Evolutionary conservation across 306 rosid genomes (phyloP).

Genomic region (Gastrolobium bilobum): DNA sequence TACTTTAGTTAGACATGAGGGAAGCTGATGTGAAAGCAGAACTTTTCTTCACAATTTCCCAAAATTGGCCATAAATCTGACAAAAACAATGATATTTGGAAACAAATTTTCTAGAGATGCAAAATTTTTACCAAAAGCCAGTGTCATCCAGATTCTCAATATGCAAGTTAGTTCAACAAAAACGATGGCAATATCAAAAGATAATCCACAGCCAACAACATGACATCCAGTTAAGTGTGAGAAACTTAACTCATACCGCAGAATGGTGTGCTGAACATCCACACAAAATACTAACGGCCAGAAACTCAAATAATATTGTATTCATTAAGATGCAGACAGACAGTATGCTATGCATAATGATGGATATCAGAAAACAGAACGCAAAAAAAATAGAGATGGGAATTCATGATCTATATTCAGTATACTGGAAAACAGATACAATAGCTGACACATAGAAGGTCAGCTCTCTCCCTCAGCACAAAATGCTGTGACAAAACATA

Average conservation of each 20-base stretch:
- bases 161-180: conserved; percentile 3
- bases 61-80: conserved; percentile 13
- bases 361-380: neutral
- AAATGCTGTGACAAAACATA: too few species aligned
- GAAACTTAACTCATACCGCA: neutral
- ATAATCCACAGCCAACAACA: conserved; percentile 14
- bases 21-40: conserved; percentile 25
- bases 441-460: too few species aligned
- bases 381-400: too few species aligned
- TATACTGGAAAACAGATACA: too few species aligned
- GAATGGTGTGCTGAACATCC: neutral
- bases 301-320: neutral
- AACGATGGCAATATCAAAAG: conserved; percentile 20
- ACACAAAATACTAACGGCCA: neutral
- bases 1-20: neutral
- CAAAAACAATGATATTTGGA: conserved; percentile 32
- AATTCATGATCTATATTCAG: too few species aligned
- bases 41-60: conserved; percentile 26
- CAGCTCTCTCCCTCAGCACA: too few species aligned
- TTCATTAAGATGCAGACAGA: conserved; percentile 7
- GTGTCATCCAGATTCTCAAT: conserved; percentile 6
- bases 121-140: conserved; percentile 11
- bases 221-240: conserved; percentile 21
- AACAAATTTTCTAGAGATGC: neutral
- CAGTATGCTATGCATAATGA: neutral